Evolutionary conservation across 2,329 filamentous ascomycete species (phyloP), one percentile per base, ranked within the genome.

Genomic region (Cytospora paraplurivora): DNA sequence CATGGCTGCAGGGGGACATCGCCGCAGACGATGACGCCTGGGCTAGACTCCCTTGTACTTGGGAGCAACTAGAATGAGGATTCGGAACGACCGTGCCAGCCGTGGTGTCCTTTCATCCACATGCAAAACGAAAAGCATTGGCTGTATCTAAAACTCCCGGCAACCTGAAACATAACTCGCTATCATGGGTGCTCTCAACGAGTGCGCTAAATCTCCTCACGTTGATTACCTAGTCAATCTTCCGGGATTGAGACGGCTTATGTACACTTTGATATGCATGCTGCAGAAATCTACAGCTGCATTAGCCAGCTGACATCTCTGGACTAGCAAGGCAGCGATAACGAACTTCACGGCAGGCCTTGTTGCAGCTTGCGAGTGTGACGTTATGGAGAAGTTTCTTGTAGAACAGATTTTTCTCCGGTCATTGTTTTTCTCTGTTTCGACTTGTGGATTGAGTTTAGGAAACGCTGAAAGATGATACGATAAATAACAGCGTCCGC

Each of bases 251-350:
- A 49, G 38, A 52, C 58, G 37, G 47, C 51, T 44, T 37, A 53
- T 37, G 35, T 44, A 49, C 41, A 53, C 27, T 49, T 41, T 52
- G 58, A 56, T 56, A 44, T 54, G 60, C 52, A 44, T 35, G 11
- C 52, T 60, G 38, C 62, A 63, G 35, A 56, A 56, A 56, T 52
- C 41, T 7, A 52, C 34, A 51, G 62, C 44, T 38, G 57, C 55
- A 52, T 52, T 51, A 51, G 41, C 38, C 51, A 49, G 35, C 33
- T 44, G 44, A 21, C 38, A 17, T 41, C 17, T 38, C n/a, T n/a
- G 13, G 35, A 15, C 27, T 47, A n/a, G 35, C 34, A 61, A 56
- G 2, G 27, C 54, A 50, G 41, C 41, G 52, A 52, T 41, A 21
- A n/a, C 61, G 33, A 49, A 64, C 47, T 32, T 41, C 38, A 64